Percentiles rank a stretch among this genome's conserved stretches.
Evolutionary conservation across 2,329 filamentous ascomycete genomes (phyloP).

Genomic region (Aspergillus brunneoviolaceus): DNA sequence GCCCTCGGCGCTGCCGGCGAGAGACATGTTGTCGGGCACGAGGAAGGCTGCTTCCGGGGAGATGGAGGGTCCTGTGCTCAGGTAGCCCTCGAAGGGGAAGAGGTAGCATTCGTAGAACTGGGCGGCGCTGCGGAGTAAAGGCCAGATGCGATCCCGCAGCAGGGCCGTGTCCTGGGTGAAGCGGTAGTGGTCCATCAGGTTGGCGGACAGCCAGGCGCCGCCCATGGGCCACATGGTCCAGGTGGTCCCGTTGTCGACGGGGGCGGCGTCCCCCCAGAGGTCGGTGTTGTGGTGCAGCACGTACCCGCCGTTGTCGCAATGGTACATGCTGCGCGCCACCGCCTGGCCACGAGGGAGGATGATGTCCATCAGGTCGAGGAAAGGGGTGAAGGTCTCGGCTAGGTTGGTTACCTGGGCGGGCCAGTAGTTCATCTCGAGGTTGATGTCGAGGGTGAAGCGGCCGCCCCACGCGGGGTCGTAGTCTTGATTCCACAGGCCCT

Average conservation of each 20-base stretch:
- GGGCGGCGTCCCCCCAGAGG: slow-evolving; percentile 56
- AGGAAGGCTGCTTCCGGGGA: slow-evolving; percentile 24
- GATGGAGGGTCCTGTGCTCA: slow-evolving; percentile 16
- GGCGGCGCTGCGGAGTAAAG: slow-evolving; percentile 14
- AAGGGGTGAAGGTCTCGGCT: slow-evolving; percentile 40
- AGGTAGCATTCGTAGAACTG: slow-evolving; percentile 13
- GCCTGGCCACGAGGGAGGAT: slow-evolving; percentile 43
- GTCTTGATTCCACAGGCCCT: slow-evolving; percentile 56
- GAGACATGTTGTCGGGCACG: slow-evolving; percentile 6
- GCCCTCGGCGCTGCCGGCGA: neutral
- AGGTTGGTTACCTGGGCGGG: slow-evolving; percentile 53
- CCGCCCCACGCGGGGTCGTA: slow-evolving; percentile 51
- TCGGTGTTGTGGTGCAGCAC: slow-evolving; percentile 59
- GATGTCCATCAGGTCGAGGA: slow-evolving; percentile 44
- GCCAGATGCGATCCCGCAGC: slow-evolving; percentile 16
- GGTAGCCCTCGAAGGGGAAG: slow-evolving; percentile 8
- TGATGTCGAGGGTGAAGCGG: slow-evolving; percentile 61
- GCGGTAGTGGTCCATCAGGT: slow-evolving; percentile 58
- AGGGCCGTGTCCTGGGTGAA: slow-evolving; percentile 41
- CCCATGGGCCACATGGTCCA: slow-evolving; percentile 42
- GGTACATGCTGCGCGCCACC: slow-evolving; percentile 54
- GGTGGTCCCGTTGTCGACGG: slow-evolving; percentile 45
- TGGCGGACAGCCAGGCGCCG: slow-evolving; percentile 59
- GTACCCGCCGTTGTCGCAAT: slow-evolving; percentile 51
- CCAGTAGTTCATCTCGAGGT: slow-evolving; percentile 64